Evolutionary conservation across 2,329 filamentous ascomycete genomes (phyloP).

Genomic region (Aspergillus brasiliensis): DNA sequence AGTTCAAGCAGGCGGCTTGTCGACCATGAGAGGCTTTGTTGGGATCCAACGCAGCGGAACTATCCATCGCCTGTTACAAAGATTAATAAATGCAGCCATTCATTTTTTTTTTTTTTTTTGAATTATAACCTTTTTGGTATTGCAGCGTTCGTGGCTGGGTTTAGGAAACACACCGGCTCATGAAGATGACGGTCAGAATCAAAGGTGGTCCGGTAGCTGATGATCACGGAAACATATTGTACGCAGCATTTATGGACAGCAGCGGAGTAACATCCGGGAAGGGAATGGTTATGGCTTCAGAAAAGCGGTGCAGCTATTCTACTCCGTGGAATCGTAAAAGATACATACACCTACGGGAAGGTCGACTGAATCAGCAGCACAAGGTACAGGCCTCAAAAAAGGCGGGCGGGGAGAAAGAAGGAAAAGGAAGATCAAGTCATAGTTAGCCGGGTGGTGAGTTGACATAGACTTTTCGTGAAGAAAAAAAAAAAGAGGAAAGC

Average conservation of each 20-base stretch:
- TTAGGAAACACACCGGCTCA: neutral
- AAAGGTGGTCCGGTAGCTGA: neutral
- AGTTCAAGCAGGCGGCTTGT: conserved; percentile 62
- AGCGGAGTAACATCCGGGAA: neutral
- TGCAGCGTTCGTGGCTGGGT: no score
- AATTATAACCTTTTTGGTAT: neutral
- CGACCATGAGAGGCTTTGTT: conserved; percentile 25
- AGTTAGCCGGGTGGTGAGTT: no score
- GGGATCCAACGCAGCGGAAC: neutral
- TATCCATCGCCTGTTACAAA: conserved; percentile 15
- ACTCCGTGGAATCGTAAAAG: neutral
- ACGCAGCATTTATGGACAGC: neutral
- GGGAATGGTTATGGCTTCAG: neutral
- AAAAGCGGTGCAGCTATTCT: neutral
- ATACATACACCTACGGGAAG: neutral
- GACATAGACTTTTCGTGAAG: neutral
- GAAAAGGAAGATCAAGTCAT: neutral
- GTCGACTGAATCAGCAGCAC: neutral
- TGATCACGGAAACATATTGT: neutral
- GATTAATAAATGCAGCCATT: neutral
- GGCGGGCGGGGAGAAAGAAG: neutral
- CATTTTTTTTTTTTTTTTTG: no score
- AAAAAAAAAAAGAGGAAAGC: conserved; percentile 27
- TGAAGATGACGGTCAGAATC: neutral
- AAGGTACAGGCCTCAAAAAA: neutral